A percentile compares a stretch with the other conserved stretches of the same genome.
Conservation (phyloP, 148 eudicot genomes). For the Dysphania ambrosioides region DNA sequence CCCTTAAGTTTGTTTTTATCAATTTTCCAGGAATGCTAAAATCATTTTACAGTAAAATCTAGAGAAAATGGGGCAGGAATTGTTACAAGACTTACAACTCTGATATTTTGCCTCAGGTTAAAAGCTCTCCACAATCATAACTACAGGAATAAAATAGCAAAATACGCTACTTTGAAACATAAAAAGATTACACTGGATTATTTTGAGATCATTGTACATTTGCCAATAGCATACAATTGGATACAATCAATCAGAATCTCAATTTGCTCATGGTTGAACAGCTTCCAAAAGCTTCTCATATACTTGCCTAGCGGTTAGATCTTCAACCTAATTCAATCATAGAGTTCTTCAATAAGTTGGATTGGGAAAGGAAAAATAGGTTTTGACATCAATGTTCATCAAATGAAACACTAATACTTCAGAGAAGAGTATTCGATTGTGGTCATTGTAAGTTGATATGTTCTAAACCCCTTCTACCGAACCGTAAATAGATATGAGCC, state of each 20-base stretch:
- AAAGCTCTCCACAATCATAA: too few relatives aligned
- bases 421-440: background rate
- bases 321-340: constrained; percentile 72
- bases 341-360: background rate
- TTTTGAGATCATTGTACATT: constrained; percentile 7
- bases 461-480: background rate
- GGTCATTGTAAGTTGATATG: background rate
- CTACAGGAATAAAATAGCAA: too few relatives aligned
- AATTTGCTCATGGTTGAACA: constrained; percentile 65
- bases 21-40: too few relatives aligned
- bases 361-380: too few relatives aligned
- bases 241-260: background rate
- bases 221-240: constrained; percentile 3
- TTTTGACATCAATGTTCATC: background rate
- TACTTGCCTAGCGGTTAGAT: constrained; percentile 80
- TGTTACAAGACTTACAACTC: too few relatives aligned
- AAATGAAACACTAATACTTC: background rate
- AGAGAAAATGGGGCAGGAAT: too few relatives aligned
- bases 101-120: too few relatives aligned
- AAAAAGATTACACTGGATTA: background rate
- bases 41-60: too few relatives aligned
- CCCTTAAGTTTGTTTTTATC: too few relatives aligned
- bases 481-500: background rate
- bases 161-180: background rate
- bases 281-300: constrained; percentile 95